Conservation (phyloP, 2,329 filamentous ascomycete species). For the Fusarium subtropicale region DNA sequence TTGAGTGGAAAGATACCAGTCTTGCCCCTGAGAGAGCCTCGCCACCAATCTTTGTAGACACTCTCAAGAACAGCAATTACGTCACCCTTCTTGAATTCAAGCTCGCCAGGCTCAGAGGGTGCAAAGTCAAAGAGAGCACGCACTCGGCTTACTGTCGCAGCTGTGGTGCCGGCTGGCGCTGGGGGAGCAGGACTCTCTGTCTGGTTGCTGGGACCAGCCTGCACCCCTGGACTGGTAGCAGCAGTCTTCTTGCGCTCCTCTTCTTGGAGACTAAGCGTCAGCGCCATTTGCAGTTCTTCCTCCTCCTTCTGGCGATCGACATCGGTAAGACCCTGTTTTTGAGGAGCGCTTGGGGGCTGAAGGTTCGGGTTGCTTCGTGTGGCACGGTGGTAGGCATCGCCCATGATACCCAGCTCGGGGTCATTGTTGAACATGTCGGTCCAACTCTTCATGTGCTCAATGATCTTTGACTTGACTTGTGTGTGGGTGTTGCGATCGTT, state of each 20-base stretch:
- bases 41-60: constrained; percentile 99
- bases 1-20: constrained; percentile 98
- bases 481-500: constrained; percentile 95
- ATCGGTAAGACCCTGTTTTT: constrained; percentile 91
- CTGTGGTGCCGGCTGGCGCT: constrained; percentile 85
- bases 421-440: constrained; percentile 92
- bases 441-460: constrained; percentile 97
- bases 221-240: constrained; percentile 49
- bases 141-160: constrained; percentile 94
- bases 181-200: constrained; percentile 61
- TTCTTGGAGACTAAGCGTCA: constrained; percentile 92
- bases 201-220: constrained; percentile 55
- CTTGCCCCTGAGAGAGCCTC: constrained; percentile 91
- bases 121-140: constrained; percentile 94
- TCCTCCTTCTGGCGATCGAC: constrained; percentile 94
- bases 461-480: constrained; percentile 96
- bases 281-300: constrained; percentile 94
- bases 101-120: constrained; percentile 91
- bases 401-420: constrained; percentile 96
- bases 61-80: constrained; percentile 97
- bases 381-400: constrained; percentile 89
- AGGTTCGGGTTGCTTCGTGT: constrained; percentile 88
- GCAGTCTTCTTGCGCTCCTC: constrained; percentile 72
- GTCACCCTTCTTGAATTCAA: constrained; percentile 96
- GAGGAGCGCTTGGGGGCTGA: constrained; percentile 90